These are phyloP conservation scores for Aspergillus clavatus DNA, from an alignment of 2,329 filamentous ascomycete genomes.

Conservation along the genomic window DNA sequence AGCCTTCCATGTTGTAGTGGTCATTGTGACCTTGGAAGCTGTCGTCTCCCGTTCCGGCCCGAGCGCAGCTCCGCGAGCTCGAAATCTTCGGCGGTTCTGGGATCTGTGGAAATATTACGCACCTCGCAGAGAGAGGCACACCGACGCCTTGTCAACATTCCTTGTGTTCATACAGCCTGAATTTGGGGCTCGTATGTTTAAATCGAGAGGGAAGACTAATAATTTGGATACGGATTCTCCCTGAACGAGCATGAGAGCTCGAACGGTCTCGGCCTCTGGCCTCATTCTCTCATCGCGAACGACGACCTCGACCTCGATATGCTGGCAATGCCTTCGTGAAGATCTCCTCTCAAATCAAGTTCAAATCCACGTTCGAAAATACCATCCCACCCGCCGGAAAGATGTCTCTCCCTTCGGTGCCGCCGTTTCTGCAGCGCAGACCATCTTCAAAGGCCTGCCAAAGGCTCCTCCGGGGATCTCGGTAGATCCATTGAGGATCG, in stretches of 20 bases:
- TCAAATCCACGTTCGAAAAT: conserved; percentile 32
- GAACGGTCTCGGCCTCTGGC: conserved; percentile 33
- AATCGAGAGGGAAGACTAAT: too few relatives aligned
- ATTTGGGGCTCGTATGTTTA: background rate
- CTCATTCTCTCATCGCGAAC: conserved; percentile 31
- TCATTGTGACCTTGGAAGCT: background rate
- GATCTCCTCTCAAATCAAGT: conserved; percentile 25
- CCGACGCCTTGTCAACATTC: background rate
- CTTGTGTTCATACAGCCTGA: background rate
- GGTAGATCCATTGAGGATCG: conserved; percentile 81
- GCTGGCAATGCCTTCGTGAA: conserved; percentile 39
- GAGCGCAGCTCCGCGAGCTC: conserved; percentile 12
- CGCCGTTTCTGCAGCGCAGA: conserved; percentile 51
- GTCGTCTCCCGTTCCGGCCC: conserved; percentile 18
- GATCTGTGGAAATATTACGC: background rate
- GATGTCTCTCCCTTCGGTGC: conserved; percentile 41
- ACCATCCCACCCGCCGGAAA: conserved; percentile 37
- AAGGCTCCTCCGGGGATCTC: conserved; percentile 54
- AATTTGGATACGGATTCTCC: background rate
- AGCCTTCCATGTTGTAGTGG: background rate
- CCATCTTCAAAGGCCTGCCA: conserved; percentile 41
- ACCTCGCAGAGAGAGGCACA: background rate
- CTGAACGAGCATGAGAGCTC: conserved; percentile 36
- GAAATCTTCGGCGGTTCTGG: conserved; percentile 6
- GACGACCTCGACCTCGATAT: conserved; percentile 31